Conservation (phyloP, 108 stramenopile species). For the Epithemia pelagica region DNA sequence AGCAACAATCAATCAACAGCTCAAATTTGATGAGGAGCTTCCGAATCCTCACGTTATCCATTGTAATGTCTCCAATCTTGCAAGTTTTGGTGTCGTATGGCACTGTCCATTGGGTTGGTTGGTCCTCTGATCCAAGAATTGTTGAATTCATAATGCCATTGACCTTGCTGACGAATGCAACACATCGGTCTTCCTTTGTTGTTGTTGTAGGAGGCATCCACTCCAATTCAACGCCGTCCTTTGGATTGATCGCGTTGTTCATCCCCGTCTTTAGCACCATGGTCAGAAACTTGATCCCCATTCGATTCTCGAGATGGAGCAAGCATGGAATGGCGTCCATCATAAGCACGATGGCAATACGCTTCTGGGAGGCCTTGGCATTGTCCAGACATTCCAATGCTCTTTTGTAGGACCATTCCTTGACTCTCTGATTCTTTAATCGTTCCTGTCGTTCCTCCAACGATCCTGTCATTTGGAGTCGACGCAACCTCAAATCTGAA, state of each 20-base stretch:
- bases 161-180: not conserved
- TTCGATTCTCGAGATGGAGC: not conserved
- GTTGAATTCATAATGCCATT: not conserved
- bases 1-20: not conserved
- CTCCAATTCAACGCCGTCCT: not conserved
- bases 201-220: not conserved
- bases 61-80: not conserved
- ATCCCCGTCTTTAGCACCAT: not conserved
- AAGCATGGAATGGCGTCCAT: not conserved
- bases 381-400: not conserved
- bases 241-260: not conserved
- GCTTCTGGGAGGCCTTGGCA: not conserved
- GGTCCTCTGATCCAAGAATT: not conserved
- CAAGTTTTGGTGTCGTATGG: not conserved
- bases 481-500: not conserved
- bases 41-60: not conserved
- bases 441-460: not conserved
- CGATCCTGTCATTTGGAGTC: not conserved
- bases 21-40: not conserved
- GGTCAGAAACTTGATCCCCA: not conserved
- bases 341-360: not conserved
- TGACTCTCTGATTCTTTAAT: not conserved
- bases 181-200: not conserved
- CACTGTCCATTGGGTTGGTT: not conserved
- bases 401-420: not conserved